These are phyloP conservation scores for Taxawa tesnikishii DNA, from an alignment of 2,329 filamentous ascomycete genomes.

Conservation along the genomic window DNA sequence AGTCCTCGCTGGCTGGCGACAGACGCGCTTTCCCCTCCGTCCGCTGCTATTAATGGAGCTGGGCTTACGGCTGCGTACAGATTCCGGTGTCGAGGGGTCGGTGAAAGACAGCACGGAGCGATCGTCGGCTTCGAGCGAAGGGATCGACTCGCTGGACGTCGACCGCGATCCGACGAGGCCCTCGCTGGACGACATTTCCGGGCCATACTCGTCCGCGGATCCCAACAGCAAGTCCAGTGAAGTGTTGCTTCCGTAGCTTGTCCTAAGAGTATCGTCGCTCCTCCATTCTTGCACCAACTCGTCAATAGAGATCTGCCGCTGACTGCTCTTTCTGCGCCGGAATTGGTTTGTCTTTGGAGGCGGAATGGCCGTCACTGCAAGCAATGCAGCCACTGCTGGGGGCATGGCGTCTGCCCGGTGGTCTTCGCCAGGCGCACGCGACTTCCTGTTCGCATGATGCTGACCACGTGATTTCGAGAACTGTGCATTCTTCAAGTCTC, in stretches of 20 bases:
- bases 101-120: conserved; percentile 33
- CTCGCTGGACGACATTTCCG: conserved; percentile 31
- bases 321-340: conserved; percentile 27
- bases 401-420: conserved; percentile 35
- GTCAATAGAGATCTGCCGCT: conserved; percentile 39
- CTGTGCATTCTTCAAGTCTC: conserved; percentile 17
- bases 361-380: conserved; percentile 49
- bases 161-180: conserved; percentile 34
- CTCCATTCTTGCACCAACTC: conserved; percentile 44
- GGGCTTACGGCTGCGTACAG: conserved; percentile 13
- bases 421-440: conserved; percentile 10
- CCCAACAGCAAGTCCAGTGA: conserved; percentile 44
- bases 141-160: conserved; percentile 45
- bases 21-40: conserved; percentile 37
- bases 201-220: conserved; percentile 33
- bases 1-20: conserved; percentile 39
- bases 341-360: conserved; percentile 28
- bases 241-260: conserved; percentile 17
- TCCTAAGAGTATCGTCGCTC: conserved; percentile 27
- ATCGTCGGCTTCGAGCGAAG: conserved; percentile 38
- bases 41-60: conserved; percentile 21
- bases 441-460: conserved; percentile 13
- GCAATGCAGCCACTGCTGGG: conserved; percentile 43
- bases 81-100: conserved; percentile 29
- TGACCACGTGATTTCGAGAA: conserved; percentile 19